Evolutionary conservation across 208 protist genomes (phyloP), one percentile per base, ranked within the genome.

Genomic region (Willaertia magna): DNA sequence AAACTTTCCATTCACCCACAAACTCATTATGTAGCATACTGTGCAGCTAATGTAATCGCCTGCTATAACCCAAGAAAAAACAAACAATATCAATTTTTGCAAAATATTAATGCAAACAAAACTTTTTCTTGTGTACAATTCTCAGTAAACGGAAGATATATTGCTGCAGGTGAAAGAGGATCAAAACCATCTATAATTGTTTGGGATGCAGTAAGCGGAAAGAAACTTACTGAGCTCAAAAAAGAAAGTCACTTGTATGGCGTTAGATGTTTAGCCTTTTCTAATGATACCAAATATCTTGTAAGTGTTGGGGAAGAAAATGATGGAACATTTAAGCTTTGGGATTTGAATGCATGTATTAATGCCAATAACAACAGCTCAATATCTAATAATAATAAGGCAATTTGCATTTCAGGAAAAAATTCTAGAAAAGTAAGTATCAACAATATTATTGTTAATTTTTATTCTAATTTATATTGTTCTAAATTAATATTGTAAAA

Each of bases 1-100:
- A 67, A 67, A 9, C 55, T 67, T 67, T 67, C 55, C 1, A 30
- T 67, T 67, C 55, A 67, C 47, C 86, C 87, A 48, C 6, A 30
- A 44, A 88, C 49, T 39, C 34, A 85, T 18, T 88, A 89, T 44
- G 51, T 89, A 44, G 87, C 88, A 46, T 89, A 89, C n/a, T 43
- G 79, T 48, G 87, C 88, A 4, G 88, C 87, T 7, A 90, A 87
- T 51, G 55, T 87, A 11, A 85, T 89, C 1, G 88, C 90, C 4
- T 46, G 90, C 22, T 88, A 87, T 34, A 46, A 84, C 42, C 51
- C 88, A 47, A 87, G 84, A 79, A 79, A 59, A 44, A 89, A 89
- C 82, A 86, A 86, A 79, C 88, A 89, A 82, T 40, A 49, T 22
- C 12, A 85, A 76, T 86, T 88, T 26, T 86, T 89, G 14, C 51